Evolutionary conservation across 2,329 filamentous ascomycete genomes (phyloP).

Genomic region (Venturia effusa): DNA sequence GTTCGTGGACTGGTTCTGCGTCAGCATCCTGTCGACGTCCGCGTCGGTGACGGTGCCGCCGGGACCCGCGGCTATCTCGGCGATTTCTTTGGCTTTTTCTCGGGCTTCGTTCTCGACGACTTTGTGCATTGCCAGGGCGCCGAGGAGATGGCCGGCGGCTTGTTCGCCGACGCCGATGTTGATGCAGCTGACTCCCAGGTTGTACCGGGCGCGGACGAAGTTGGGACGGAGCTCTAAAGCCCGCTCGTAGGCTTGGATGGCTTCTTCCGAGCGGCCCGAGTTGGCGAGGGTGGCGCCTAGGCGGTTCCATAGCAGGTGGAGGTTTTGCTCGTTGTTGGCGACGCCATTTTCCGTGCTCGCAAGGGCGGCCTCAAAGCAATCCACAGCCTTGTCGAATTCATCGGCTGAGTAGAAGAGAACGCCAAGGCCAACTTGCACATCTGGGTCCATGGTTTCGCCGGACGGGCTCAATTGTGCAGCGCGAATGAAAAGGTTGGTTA

Average conservation of each 20-base stretch:
- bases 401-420: conserved; percentile 97
- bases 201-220: conserved; percentile 94
- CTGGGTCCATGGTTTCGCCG: conserved; percentile 93
- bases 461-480: conserved; percentile 86
- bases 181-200: conserved; percentile 91
- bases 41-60: conserved; percentile 50
- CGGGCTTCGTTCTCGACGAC: conserved; percentile 78
- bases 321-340: conserved; percentile 72
- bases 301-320: conserved; percentile 95
- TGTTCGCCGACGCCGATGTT: conserved; percentile 94
- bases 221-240: conserved; percentile 84
- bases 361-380: conserved; percentile 91
- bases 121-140: conserved; percentile 91
- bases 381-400: conserved; percentile 96
- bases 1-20: conserved; percentile 94
- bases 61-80: conserved; percentile 44
- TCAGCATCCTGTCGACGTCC: conserved; percentile 75
- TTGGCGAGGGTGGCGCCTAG: conserved; percentile 94
- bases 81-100: conserved; percentile 71
- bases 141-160: conserved; percentile 84
- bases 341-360: conserved; percentile 74
- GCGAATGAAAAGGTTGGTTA: conserved; percentile 82
- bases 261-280: conserved; percentile 84
- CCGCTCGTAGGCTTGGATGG: conserved; percentile 91
- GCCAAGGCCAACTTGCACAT: conserved; percentile 93